Evolutionary conservation across 805 yeast genomes (phyloP), one percentile per base, ranked within the genome.

Genomic region (Cyberlindnera amylophila): DNA sequence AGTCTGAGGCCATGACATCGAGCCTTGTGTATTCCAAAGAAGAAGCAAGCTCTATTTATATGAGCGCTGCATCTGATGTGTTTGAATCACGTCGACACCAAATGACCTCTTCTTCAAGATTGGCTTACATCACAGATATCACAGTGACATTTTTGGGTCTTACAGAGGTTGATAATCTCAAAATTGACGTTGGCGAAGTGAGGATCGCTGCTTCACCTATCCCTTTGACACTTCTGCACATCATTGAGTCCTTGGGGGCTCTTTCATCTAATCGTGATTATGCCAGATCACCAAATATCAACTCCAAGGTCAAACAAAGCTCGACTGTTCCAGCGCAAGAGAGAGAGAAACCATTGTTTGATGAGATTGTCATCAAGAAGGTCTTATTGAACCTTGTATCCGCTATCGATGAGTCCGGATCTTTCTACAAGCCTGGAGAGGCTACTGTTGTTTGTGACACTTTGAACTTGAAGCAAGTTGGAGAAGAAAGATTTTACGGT

Each of bases 11-110:
- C 28, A 55, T 81, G 43, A 59, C 71, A 58, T 73, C 72, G 29
- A 81, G 88, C 52, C 72, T 77, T 64, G 66, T 80, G 29, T 82
- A 81, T 55, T 79, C 91, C 1, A 82, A 77, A 41, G 79, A 75
- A 38, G 84, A 82, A 42, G 83, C 86, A 1, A 72, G 79, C 36
- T 80, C 89, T 3, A 72, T 86, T 15, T 87, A 85, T 57, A 79
- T 86, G 90, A 86, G 95, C 61, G 95, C 96, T 2, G 69, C 82
- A 10, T 79, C 86, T 0, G 71, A 74, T 38, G 57, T 77, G 2
- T 64, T 71, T 37, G 58, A 51, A 18, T 49, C 58, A 3, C 45
- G 47, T 29, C 46, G 43, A 10, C 31, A 45, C 12, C 45, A 41
- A 16, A 32, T 37, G 51, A 51, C 26, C 32, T 21, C 27, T 6